These are phyloP conservation scores for Russula earlei DNA, from an alignment of 768 basidiomycete species.

Conservation along the genomic window DNA sequence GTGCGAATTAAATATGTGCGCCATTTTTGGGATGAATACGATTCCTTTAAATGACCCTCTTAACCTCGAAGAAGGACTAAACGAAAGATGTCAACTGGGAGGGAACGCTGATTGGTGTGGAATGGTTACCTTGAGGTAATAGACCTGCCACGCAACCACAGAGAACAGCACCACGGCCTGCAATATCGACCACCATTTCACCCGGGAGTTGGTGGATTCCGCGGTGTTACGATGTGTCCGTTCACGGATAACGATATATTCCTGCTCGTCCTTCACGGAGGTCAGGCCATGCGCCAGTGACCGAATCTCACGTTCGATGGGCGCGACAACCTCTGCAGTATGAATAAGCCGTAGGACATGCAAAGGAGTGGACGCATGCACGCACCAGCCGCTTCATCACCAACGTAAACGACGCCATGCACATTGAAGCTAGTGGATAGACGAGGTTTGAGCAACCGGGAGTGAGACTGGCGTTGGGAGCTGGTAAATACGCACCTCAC, in stretches of 20 bases:
- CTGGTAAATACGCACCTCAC: constrained; percentile 54
- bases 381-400: constrained; percentile 63
- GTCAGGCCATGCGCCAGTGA: constrained; percentile 69
- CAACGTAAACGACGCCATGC: constrained; percentile 90
- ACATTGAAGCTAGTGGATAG: constrained; percentile 76
- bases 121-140: constrained; percentile 76
- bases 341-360: background rate
- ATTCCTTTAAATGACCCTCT: constrained; percentile 62
- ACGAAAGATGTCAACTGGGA: constrained; percentile 8
- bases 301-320: constrained; percentile 94
- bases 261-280: constrained; percentile 96
- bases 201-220: constrained; percentile 86
- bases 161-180: constrained; percentile 81
- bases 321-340: constrained; percentile 71
- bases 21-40: background rate
- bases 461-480: background rate
- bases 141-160: constrained; percentile 95
- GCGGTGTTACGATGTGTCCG: constrained; percentile 89
- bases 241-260: constrained; percentile 95
- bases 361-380: constrained; percentile 11
- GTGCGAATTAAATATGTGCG: constrained; percentile 1
- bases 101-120: constrained; percentile 1
- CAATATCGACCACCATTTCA: constrained; percentile 98
- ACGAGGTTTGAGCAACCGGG: background rate
- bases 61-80: constrained; percentile 86